A percentile compares a stretch with the other conserved stretches of the same genome.
phyloP scores from a whole-genome alignment of 768 basidiomycete genomes.

The Cystobasidium ongulense region DNA sequence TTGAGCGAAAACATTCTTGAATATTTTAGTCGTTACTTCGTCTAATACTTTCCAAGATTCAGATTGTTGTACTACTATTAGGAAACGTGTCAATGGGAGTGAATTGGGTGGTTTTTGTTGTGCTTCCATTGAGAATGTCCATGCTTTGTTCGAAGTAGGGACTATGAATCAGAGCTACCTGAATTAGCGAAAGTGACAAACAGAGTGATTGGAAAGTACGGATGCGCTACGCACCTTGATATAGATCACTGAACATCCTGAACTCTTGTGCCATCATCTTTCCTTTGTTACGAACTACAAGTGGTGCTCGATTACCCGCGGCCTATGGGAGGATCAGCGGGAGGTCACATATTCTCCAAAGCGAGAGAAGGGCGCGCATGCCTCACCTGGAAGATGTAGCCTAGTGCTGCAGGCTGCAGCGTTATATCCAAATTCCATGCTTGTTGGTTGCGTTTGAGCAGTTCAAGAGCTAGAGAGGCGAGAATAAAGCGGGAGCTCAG shows the following conservation, averaged over 20 bases:
- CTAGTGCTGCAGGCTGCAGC: not conserved
- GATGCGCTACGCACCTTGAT: not conserved
- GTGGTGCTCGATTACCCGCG: slow-evolving; percentile 14
- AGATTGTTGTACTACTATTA: not conserved
- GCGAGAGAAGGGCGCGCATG: not conserved
- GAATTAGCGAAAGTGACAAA: not conserved
- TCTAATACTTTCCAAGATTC: not conserved
- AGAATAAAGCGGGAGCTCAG: not conserved
- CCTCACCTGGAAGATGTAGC: slow-evolving; percentile 12
- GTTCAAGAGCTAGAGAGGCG: not conserved
- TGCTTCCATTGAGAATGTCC: slow-evolving; percentile 19
- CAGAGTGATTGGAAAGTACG: not conserved
- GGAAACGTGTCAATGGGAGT: slow-evolving; percentile 13
- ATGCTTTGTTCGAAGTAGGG: slow-evolving; percentile 12
- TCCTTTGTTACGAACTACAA: slow-evolving; percentile 23
- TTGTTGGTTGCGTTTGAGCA: slow-evolving; percentile 18
- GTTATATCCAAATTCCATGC: slow-evolving; percentile 14
- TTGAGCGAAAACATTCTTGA: slow-evolving; percentile 9
- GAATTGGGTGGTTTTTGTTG: slow-evolving; percentile 24
- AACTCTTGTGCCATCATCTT: slow-evolving; percentile 29
- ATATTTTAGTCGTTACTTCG: not conserved
- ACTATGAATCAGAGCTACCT: not conserved
- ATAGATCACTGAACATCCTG: not conserved
- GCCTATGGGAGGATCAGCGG: not conserved
- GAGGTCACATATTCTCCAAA: too few relatives aligned